Evolutionary conservation across 225 moss, liverwort and hornwort genomes (phyloP), one percentile per base, ranked within the genome.

Genomic region (Sphagnum tenellum): DNA sequence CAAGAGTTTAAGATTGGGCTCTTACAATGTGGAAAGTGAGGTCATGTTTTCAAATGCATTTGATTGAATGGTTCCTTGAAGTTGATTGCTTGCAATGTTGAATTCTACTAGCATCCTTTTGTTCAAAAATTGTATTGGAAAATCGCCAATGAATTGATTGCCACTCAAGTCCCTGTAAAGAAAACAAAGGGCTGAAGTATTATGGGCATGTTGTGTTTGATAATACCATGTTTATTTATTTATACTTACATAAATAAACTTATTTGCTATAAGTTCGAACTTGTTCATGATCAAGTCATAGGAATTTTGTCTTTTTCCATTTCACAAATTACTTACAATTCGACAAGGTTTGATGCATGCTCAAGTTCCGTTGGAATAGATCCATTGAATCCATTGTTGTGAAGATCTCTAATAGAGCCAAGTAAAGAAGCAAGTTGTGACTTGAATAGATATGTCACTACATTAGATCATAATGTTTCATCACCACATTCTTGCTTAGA

Each of bases 21-120:
- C 59, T 76, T 59, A 76, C 75, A 76, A 7, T 45, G 67, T 71
- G 71, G 63, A 63, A 3, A 76, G 67, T 67, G 63, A 67, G 8
- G 45, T 71, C 29, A 67, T 62, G 57, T 64, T 71, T 66, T 67
- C 62, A 8, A 67, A 75, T 48, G 57, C 57, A 3, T 64, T 55
- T 5, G 8, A 60, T 5, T 46, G 55, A 4, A 76, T 55, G 14
- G 7, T 60, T 72, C 72, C 72, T 29, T 3, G 44, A 12, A 72
- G 51, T 3, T 12, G 55, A 45, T 72, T 76, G 50, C 14, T 8
- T 46, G 64, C 46, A 68, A 76, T 29, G 55, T 49, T 64, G 59
- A 72, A 9, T 4, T n/a, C 70, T 47, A 61, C 50, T 14, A 75
- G 61, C 14, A 69, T 56, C 48, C 57, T 69, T 65, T 60, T 70